Conservation (phyloP, 2,329 filamentous ascomycete species). For the Talaromyces sp. region DNA sequence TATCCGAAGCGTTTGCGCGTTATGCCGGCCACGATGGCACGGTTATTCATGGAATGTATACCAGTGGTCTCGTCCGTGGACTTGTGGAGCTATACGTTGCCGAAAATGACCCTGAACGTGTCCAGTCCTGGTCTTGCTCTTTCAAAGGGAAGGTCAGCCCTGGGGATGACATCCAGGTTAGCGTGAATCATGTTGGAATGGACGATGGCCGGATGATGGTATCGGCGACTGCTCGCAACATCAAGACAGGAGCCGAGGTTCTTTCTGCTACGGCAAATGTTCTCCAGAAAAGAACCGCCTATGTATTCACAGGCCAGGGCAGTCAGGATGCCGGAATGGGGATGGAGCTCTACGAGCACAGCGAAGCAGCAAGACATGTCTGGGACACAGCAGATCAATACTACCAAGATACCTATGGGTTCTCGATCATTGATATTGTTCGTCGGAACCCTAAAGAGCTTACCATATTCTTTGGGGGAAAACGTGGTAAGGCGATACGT, state of each 20-base stretch:
- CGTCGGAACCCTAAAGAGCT: constrained; percentile 99
- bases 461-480: constrained; percentile 95
- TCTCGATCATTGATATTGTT: constrained; percentile 97
- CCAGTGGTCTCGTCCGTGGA: constrained; percentile 89
- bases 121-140: constrained; percentile 92
- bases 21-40: constrained; percentile 95
- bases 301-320: constrained; percentile 97
- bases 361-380: constrained; percentile 87
- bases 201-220: constrained; percentile 97
- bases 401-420: constrained; percentile 90
- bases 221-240: constrained; percentile 94
- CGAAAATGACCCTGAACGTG: constrained; percentile 94
- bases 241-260: constrained; percentile 94
- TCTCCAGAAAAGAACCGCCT: constrained; percentile 91
- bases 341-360: constrained; percentile 96
- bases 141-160: constrained; percentile 97
- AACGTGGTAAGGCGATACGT: constrained; percentile 91
- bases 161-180: constrained; percentile 90
- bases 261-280: constrained; percentile 93
- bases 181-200: constrained; percentile 95
- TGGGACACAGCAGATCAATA: constrained; percentile 98
- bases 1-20: constrained; percentile 89
- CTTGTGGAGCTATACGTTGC: constrained; percentile 97
- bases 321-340: constrained; percentile 99
- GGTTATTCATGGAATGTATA: constrained; percentile 99